Evolutionary conservation across 192 early-diverging fungal species (phyloP), one percentile per base, ranked within the genome.

Genomic region (Lobulomyces angularis): DNA sequence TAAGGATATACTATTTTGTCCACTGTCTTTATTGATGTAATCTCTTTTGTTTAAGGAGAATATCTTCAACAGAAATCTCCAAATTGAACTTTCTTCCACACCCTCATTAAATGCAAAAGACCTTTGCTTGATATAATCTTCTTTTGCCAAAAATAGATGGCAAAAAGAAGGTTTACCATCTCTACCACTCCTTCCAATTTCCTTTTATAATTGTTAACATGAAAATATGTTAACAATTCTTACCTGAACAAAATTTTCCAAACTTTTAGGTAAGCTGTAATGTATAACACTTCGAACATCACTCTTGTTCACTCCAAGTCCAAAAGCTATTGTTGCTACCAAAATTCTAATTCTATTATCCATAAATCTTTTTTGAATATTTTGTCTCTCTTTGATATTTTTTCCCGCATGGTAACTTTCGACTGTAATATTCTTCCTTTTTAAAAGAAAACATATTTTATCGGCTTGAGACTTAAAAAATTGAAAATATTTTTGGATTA

Each of bases 111-210:
- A 61, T 8, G 34, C 50, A 27, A 65, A 52, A 33, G 47, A 51
- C 5, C 64, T 58, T 18, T 62, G 64, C 20, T 43, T 27, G 24
- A 63, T 38, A 30, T 65, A 65, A 43, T 65, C 64, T 2, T 55
- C 51, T 8, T 33, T n/a, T n/a, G 43, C 9, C n/a, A 65, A 27
- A 31, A 65, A 47, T 6, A 54, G 25, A 25, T 55, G 51, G 41
- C 64, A 65, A 24, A 25, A 27, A 5, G 56, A 41, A 0, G 16
- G 9, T n/a, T 79, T 67, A 5, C 94, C 91, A 59, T 98, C 94
- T 12, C 94, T 79, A 2, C 94, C 91, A 0, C 90, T 88, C 11
- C 94, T 80, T 1, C 94, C 91, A 0, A 89, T 98, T 53, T 98
- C 94, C 60, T 93, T 83, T 16, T 12, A 32, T 32, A 32, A 12